A percentile compares a stretch with the other conserved stretches of the same genome.
These are phyloP conservation scores for Umbelopsis sp. DNA, from an alignment of 192 early-diverging fungal genomes.

Conservation along the genomic window DNA sequence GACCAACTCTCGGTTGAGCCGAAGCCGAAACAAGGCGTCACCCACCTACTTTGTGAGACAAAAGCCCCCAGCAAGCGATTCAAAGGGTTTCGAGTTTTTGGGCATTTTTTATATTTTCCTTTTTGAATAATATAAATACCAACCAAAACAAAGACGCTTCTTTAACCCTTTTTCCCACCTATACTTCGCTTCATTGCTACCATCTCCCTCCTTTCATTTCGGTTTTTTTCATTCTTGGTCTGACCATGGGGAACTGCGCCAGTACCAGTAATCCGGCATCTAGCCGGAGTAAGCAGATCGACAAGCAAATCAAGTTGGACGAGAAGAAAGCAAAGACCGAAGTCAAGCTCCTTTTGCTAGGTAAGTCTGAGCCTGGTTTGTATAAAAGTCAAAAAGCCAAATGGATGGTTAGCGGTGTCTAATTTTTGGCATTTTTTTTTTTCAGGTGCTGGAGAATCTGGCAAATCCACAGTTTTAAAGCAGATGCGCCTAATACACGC, in stretches of 20 bases:
- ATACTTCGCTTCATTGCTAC: background rate
- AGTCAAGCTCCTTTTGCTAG: constrained; percentile 41
- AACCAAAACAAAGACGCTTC: background rate
- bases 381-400: too few species aligned
- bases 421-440: too few species aligned
- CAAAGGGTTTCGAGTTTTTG: too few species aligned
- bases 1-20: background rate
- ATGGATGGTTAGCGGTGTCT: too few species aligned
- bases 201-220: constrained; percentile 2
- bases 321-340: constrained; percentile 40
- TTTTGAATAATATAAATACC: background rate
- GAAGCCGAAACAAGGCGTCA: constrained; percentile 14
- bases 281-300: constrained; percentile 25
- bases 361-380: background rate
- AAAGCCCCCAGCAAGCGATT: background rate
- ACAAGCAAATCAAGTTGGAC: constrained; percentile 37
- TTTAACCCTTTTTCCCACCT: background rate
- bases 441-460: constrained; percentile 64
- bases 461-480: constrained; percentile 64
- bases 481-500: constrained; percentile 63
- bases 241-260: constrained; percentile 27
- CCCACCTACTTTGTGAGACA: constrained; percentile 11
- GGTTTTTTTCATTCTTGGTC: background rate
- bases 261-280: constrained; percentile 15
- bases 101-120: too few species aligned